A percentile compares a stretch with the other conserved stretches of the same genome.
Conservation (phyloP, 176 grass and related monocot genomes). For the Carex parvula region DNA sequence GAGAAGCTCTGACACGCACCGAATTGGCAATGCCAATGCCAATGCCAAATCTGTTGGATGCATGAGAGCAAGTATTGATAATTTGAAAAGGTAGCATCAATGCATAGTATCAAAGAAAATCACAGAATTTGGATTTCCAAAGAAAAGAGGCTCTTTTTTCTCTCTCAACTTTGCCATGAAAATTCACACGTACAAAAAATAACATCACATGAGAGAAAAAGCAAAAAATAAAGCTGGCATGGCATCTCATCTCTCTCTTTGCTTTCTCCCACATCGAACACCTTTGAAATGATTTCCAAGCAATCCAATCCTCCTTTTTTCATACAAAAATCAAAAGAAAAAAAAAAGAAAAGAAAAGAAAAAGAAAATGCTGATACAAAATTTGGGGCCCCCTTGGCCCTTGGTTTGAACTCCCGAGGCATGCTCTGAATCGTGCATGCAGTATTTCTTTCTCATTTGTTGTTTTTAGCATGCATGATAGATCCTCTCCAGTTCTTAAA, state of each 20-base stretch:
- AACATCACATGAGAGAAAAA: constrained; percentile 19
- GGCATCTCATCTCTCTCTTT: constrained; percentile 14
- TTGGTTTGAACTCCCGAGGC: constrained; percentile 56
- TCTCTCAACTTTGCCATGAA: constrained; percentile 20
- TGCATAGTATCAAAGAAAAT: constrained; percentile 13
- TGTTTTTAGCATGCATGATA: constrained; percentile 3
- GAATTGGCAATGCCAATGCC: constrained; percentile 3
- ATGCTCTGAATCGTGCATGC: constrained; percentile 39
- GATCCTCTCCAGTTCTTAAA: background rate
- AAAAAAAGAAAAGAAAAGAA: background rate
- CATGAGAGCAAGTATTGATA: background rate
- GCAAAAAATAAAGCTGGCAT: constrained; percentile 25
- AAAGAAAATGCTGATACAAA: background rate
- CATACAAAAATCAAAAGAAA: constrained; percentile 30
- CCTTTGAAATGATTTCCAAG: constrained; percentile 56
- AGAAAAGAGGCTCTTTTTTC: constrained; percentile 13
- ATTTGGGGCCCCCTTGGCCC: constrained; percentile 28
- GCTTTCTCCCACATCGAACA: constrained; percentile 23
- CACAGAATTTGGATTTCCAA: constrained; percentile 26
- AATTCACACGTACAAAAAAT: constrained; percentile 17
- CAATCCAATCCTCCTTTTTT: constrained; percentile 45
- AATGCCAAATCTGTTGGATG: background rate
- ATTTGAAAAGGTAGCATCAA: constrained; percentile 24
- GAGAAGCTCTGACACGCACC: constrained; percentile 9
- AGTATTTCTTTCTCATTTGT: constrained; percentile 12